Evolutionary conservation across 208 protist species (phyloP).

Genomic region (Endotrypanum monterogeii): DNA sequence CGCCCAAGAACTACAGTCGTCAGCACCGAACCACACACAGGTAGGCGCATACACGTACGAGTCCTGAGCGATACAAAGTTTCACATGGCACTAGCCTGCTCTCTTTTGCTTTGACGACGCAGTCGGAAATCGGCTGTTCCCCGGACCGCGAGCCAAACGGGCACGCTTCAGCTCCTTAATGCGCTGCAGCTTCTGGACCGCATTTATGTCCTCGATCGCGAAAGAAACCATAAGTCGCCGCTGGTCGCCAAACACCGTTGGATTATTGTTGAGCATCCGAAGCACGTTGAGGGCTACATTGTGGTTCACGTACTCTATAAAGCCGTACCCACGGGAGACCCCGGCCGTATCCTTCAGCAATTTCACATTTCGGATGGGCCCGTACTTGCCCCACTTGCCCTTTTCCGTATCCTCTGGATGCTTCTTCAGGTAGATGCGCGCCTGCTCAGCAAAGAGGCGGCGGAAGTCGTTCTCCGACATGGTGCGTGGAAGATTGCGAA

Average conservation of each 20-base stretch:
- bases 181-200: slow-evolving; percentile 87
- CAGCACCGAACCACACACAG: background rate
- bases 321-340: slow-evolving; percentile 88
- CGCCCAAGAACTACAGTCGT: background rate
- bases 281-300: slow-evolving; percentile 85
- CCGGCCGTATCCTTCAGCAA: slow-evolving; percentile 84
- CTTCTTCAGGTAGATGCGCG: slow-evolving; percentile 74
- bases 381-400: slow-evolving; percentile 89
- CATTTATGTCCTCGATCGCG: slow-evolving; percentile 89
- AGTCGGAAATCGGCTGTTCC: background rate
- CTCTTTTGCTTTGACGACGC: background rate
- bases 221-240: slow-evolving; percentile 92
- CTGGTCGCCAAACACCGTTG: slow-evolving; percentile 84
- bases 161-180: slow-evolving; percentile 78
- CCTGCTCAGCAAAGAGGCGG: slow-evolving; percentile 71
- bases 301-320: slow-evolving; percentile 94
- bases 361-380: slow-evolving; percentile 87
- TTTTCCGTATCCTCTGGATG: slow-evolving; percentile 73
- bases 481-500: slow-evolving; percentile 90
- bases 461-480: slow-evolving; percentile 90
- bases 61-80: background rate
- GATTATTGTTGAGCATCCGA: slow-evolving; percentile 93
- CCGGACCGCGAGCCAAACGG: slow-evolving; percentile 31
- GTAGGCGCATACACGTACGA: background rate
- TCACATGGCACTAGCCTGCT: background rate